Conservation (phyloP, 2,329 filamentous ascomycete genomes). For the Xylariomycetidae sp. region DNA sequence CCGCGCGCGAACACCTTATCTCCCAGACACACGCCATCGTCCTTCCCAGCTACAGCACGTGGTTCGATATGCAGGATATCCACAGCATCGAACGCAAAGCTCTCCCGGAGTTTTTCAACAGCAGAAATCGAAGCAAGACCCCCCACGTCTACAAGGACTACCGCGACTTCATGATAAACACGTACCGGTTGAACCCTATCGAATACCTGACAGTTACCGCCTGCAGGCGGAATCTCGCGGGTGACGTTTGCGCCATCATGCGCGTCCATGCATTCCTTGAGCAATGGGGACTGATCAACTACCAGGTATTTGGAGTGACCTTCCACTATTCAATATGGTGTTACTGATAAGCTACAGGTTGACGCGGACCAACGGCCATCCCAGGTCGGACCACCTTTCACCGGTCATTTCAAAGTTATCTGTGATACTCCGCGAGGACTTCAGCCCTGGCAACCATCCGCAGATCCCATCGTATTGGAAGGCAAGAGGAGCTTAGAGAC, state of each 20-base stretch:
- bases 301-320: slow-evolving; percentile 63
- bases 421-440: slow-evolving; percentile 93
- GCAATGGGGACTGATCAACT: slow-evolving; percentile 98
- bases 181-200: slow-evolving; percentile 89
- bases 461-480: slow-evolving; percentile 63
- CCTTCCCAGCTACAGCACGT: slow-evolving; percentile 93
- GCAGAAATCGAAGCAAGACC: slow-evolving; percentile 95
- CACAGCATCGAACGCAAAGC: slow-evolving; percentile 91
- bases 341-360: slow-evolving; percentile 56
- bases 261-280: slow-evolving; percentile 95
- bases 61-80: slow-evolving; percentile 97
- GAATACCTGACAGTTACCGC: slow-evolving; percentile 98
- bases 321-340: slow-evolving; percentile 1
- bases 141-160: slow-evolving; percentile 98
- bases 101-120: slow-evolving; percentile 97
- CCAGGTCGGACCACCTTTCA: slow-evolving; percentile 93
- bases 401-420: slow-evolving; percentile 93
- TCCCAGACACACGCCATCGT: slow-evolving; percentile 94
- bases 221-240: slow-evolving; percentile 88
- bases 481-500: slow-evolving; percentile 62
- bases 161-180: slow-evolving; percentile 99
- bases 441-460: slow-evolving; percentile 89
- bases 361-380: slow-evolving; percentile 93
- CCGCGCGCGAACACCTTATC: slow-evolving; percentile 86
- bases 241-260: slow-evolving; percentile 99